Evolutionary conservation across 2,329 filamentous ascomycete species (phyloP).

Genomic region (Colletotrichum liriopes): DNA sequence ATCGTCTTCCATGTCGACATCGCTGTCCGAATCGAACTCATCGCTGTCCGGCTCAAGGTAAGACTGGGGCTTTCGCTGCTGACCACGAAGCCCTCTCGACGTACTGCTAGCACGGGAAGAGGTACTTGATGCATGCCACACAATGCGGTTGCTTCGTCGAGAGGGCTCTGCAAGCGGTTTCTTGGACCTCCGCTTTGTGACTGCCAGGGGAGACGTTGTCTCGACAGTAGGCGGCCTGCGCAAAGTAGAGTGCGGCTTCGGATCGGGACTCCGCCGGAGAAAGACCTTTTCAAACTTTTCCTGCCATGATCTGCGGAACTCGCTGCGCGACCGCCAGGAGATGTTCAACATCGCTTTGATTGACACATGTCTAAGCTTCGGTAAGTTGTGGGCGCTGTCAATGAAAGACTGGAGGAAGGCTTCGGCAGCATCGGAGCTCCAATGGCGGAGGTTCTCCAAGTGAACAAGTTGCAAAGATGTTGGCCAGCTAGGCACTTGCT

Average conservation of each 20-base stretch:
- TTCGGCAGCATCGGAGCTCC: constrained; percentile 77
- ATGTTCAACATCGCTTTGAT: constrained; percentile 85
- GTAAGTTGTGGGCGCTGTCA: constrained; percentile 77
- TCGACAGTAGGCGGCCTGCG: constrained; percentile 30
- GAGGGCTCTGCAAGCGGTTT: constrained; percentile 45
- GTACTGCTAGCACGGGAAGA: constrained; percentile 51
- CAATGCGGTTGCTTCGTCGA: constrained; percentile 57
- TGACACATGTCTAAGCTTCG: constrained; percentile 77
- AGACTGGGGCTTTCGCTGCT: constrained; percentile 44
- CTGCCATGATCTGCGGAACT: constrained; percentile 85
- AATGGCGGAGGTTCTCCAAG: constrained; percentile 83
- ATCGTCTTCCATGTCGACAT: constrained; percentile 31
- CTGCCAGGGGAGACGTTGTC: neutral
- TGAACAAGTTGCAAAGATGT: constrained; percentile 78
- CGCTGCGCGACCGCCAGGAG: constrained; percentile 85
- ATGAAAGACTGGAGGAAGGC: constrained; percentile 86
- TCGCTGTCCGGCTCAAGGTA: constrained; percentile 66
- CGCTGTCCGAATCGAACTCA: constrained; percentile 53
- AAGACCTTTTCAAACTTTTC: constrained; percentile 79
- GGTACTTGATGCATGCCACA: constrained; percentile 45
- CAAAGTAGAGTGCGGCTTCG: constrained; percentile 49
- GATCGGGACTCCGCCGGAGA: constrained; percentile 64
- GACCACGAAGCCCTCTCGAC: constrained; percentile 46
- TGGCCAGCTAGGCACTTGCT: constrained; percentile 86
- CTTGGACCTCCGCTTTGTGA: constrained; percentile 28